Percentiles rank a stretch among this genome's conserved stretches.
phyloP scores from a whole-genome alignment of 2,329 filamentous ascomycete genomes.

The Aspergillus pseudoviridinutans region DNA sequence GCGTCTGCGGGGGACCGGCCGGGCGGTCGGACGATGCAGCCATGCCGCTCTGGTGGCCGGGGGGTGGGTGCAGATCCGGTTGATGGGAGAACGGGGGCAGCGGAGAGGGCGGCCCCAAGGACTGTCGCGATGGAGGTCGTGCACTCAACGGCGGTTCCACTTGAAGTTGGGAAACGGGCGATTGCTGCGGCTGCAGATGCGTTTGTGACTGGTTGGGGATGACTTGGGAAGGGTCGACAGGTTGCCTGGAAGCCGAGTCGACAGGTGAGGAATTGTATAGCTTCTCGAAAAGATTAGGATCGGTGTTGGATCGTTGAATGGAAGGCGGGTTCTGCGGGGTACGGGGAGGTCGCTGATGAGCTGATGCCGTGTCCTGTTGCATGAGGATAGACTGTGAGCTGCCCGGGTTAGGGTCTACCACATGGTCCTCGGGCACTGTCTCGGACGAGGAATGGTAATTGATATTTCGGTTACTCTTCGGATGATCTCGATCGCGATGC shows the following conservation, averaged over 20 bases:
- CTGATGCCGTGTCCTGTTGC: conserved; percentile 15
- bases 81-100: conserved; percentile 10
- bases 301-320: conserved; percentile 25
- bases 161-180: conserved; percentile 6
- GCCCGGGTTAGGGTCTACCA: conserved; percentile 11
- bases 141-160: conserved; percentile 9
- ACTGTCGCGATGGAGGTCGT: conserved; percentile 19
- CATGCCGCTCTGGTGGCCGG: conserved; percentile 14
- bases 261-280: conserved; percentile 18
- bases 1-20: conserved; percentile 7
- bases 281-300: conserved; percentile 20
- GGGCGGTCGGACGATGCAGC: conserved; percentile 14
- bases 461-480: conserved; percentile 13
- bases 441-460: conserved; percentile 9
- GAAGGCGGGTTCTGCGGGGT: conserved; percentile 12
- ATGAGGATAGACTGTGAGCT: conserved; percentile 16
- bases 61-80: conserved; percentile 2
- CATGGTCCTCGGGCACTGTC: conserved; percentile 14
- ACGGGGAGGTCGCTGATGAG: conserved; percentile 13
- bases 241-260: conserved; percentile 10
- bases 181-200: conserved; percentile 14
- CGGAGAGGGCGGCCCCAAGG: conserved; percentile 19
- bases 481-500: conserved; percentile 4
- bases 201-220: conserved; percentile 7
- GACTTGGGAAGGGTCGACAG: conserved; percentile 9